These are phyloP conservation scores for Striga hermonthica DNA, from an alignment of 305 asterid genomes.

Conservation along the genomic window DNA sequence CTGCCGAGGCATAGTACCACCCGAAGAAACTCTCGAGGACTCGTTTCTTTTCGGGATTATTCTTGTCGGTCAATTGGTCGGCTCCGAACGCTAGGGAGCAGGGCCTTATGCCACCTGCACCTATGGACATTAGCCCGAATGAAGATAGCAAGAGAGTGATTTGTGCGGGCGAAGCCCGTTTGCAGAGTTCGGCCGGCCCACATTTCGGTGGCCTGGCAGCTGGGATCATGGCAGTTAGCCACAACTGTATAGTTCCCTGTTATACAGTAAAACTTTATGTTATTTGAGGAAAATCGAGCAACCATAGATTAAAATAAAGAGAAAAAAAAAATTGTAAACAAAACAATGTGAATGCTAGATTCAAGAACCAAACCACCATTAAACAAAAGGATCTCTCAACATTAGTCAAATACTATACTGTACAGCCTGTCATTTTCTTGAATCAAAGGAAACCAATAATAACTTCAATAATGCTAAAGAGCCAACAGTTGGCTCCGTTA, in stretches of 20 bases:
- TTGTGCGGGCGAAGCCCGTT: slow-evolving; percentile 43
- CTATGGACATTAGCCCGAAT: slow-evolving; percentile 52
- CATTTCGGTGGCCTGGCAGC: slow-evolving; percentile 48
- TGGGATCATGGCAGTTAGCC: slow-evolving; percentile 60
- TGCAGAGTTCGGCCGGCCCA: slow-evolving; percentile 34
- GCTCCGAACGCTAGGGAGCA: slow-evolving; percentile 66
- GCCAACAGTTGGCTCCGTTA: too few relatives aligned
- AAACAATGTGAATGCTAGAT: not conserved
- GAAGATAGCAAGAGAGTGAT: slow-evolving; percentile 41
- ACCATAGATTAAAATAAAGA: not conserved
- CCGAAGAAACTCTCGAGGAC: slow-evolving; percentile 56
- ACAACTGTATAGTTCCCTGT: slow-evolving; percentile 49
- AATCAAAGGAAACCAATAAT: not conserved
- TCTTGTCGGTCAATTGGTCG: slow-evolving; percentile 42
- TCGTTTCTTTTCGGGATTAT: slow-evolving; percentile 34
- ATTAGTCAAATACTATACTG: not conserved
- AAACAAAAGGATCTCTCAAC: not conserved
- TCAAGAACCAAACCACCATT: not conserved
- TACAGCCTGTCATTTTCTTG: not conserved
- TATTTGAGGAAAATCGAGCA: not conserved
- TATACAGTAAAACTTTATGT: not conserved
- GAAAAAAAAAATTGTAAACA: not conserved
- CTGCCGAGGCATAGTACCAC: slow-evolving; percentile 64
- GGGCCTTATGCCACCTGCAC: slow-evolving; percentile 61
- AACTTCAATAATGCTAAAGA: too few relatives aligned